These are phyloP conservation scores for Aspergillus sp. DNA, from an alignment of 2,329 filamentous ascomycete species.

Conservation along the genomic window DNA sequence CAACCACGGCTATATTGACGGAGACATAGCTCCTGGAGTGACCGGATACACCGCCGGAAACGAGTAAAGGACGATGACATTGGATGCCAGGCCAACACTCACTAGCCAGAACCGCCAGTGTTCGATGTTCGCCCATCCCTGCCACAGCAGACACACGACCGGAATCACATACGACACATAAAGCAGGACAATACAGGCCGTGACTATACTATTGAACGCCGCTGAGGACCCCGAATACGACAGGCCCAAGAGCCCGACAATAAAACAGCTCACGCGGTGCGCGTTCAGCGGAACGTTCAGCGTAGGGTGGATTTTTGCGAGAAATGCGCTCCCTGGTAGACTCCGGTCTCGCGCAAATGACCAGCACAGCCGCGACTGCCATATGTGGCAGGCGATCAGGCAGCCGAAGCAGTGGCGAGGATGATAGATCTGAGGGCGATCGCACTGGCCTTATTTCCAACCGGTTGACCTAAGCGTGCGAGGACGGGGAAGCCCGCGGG, in stretches of 20 bases:
- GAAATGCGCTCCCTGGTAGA: constrained; percentile 42
- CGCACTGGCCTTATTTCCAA: constrained; percentile 41
- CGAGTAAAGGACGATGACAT: constrained; percentile 39
- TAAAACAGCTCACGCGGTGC: constrained; percentile 41
- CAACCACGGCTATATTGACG: not conserved
- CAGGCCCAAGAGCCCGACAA: constrained; percentile 47
- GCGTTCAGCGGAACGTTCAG: constrained; percentile 47
- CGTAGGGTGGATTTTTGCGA: constrained; percentile 39
- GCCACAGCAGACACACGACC: constrained; percentile 43
- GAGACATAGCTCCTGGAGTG: constrained; percentile 21
- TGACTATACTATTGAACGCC: constrained; percentile 43
- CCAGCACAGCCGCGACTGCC: constrained; percentile 51
- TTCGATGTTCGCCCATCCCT: constrained; percentile 41
- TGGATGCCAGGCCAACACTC: constrained; percentile 38
- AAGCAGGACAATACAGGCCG: constrained; percentile 48
- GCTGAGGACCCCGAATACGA: constrained; percentile 45
- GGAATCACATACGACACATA: constrained; percentile 48
- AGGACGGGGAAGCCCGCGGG: constrained; percentile 48
- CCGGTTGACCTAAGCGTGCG: constrained; percentile 46
- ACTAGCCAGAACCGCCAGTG: constrained; percentile 49
- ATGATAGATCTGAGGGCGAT: constrained; percentile 46
- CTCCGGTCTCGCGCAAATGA: constrained; percentile 53
- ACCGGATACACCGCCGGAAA: constrained; percentile 33
- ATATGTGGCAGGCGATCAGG: constrained; percentile 47
- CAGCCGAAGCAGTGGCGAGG: constrained; percentile 47